Evolutionary conservation across 108 stramenopile genomes (phyloP), one percentile per base, ranked within the genome.

Genomic region (Hondaea fermentalgiana): DNA sequence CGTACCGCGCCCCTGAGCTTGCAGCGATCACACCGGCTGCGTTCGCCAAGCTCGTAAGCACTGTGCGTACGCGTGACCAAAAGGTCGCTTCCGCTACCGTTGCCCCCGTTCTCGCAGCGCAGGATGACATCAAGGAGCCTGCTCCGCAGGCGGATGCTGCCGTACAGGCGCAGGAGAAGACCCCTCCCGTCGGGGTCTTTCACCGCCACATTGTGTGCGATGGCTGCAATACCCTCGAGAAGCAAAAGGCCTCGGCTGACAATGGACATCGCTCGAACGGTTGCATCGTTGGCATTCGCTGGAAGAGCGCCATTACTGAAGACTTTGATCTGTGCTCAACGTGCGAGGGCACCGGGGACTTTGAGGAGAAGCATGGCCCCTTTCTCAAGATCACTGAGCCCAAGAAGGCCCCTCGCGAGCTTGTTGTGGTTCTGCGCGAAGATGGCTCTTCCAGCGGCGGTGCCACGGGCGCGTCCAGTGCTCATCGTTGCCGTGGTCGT

Each of bases 261-360:
- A 28, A 83, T 53, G 76, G 76, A 12, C 19, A 83, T 45, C 45
- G 45, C 12, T 17, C 12, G n/a, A 28, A 53, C 25, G 51, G 76
- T 23, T 83, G 51, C 51, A 83, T 83, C 51, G 76, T 28, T 6
- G 76, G 76, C 76, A 23, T 53, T 45, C 76, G 76, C 51, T 83
- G 76, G 76, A 83, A 83, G 76, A 83, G 76, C 28, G 76, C 76
- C 45, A 53, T 83, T 12, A 83, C 76, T 6, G 76, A 83, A 35
- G 76, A 83, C 51, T 83, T 83, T 53, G 76, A 83, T 35, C 76
- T 83, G 12, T 83, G 76, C 51, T 28, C 76, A 23, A 83, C 76
- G 49, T 83, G 76, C 76, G 76, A 83, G 76, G 19, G 25, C 76
- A 83, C 49, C n/a, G 76, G 76, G 0, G 25, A 53, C 23, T 83